Evolutionary conservation across 139 green algal species (phyloP).

Genomic region (Coelastrella sp.): DNA sequence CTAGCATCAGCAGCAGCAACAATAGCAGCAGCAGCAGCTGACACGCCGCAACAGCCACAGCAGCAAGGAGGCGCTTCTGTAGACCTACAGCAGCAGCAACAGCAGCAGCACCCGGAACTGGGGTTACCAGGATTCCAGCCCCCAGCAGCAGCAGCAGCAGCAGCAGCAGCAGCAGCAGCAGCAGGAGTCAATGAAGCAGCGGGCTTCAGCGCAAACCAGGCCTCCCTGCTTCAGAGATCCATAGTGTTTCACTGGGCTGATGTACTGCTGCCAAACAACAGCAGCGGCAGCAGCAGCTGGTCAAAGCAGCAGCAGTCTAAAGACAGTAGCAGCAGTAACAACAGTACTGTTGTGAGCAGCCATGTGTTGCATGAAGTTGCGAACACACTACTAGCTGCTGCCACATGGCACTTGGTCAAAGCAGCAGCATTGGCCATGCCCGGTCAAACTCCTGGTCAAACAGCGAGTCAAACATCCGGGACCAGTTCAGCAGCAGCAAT

Average conservation of each 20-base stretch:
- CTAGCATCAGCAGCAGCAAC: not conserved
- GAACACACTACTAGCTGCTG: slow-evolving; percentile 8
- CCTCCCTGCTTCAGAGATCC: not conserved
- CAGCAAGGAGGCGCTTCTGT: not conserved
- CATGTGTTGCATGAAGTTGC: not conserved
- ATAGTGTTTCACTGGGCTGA: not conserved
- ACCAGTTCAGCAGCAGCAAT: slow-evolving; percentile 1
- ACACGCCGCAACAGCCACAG: not conserved
- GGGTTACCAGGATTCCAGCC: not conserved
- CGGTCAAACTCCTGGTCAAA: not conserved
- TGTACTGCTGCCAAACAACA: not conserved
- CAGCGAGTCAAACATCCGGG: not conserved
- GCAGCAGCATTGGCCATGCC: not conserved
- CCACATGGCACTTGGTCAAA: slow-evolving; percentile 36
- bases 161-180: slow-evolving; percentile 10
- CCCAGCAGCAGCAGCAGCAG: slow-evolving; percentile 17
- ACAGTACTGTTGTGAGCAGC: not conserved
- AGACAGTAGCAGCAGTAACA: not conserved
- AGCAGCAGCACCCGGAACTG: not conserved
- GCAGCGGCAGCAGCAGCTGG: slow-evolving; percentile 10
- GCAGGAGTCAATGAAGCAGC: not conserved
- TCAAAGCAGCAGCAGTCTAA: not conserved
- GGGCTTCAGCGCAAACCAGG: not conserved
- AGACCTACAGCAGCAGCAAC: not conserved
- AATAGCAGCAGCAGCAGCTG: not conserved